Evolutionary conservation across 2,329 filamentous ascomycete species (phyloP), one percentile per base, ranked within the genome.

Genomic region (Phaeophleospora eucalypticola): DNA sequence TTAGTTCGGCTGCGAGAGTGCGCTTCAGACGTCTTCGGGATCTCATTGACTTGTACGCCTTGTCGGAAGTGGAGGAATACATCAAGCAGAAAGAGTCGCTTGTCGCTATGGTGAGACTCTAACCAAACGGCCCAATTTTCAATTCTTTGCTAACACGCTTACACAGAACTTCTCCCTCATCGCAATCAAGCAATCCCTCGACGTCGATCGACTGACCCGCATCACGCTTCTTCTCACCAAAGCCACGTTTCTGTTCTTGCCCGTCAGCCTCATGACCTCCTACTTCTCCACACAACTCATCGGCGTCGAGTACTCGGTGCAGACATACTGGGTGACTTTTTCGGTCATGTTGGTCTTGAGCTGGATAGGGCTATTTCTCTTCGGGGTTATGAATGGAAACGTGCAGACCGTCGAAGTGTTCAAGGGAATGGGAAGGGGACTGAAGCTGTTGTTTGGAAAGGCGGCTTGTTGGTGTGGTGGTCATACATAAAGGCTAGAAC

Each of bases 151-250:
- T 39, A 10, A 33, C 18, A 20, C 41, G 40, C 51, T 40, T 48
- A 46, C 39, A 8, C 18, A 86, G 82, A 88, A 88, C 64, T 89
- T 89, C 73, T 87, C 86, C 64, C 75, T 89, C 53, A 87, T 85
- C 48, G 81, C 84, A 15, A 81, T 88, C 59, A 87, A 86, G 62
- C 84, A 89, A 64, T 86, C 84, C 0, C 78, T 82, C 53, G 80
- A 81, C 3, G 85, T 87, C 9, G 84, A 87, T 49, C 77, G 82
- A 16, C 74, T 89, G 16, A 88, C 84, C 0, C 74, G 84, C 47
- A 82, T 84, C 53, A 86, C 85, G 3, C 80, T 87, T 3, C 70
- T 89, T 4, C 73, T 89, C 9, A 84, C 84, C 38, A 89, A 89
- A 63, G 79, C 85, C 4, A 86, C 82, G 10, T 85, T 89, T 34